phyloP scores from a whole-genome alignment of 345 rosid genomes.

The Raphanus raphanistrum region DNA sequence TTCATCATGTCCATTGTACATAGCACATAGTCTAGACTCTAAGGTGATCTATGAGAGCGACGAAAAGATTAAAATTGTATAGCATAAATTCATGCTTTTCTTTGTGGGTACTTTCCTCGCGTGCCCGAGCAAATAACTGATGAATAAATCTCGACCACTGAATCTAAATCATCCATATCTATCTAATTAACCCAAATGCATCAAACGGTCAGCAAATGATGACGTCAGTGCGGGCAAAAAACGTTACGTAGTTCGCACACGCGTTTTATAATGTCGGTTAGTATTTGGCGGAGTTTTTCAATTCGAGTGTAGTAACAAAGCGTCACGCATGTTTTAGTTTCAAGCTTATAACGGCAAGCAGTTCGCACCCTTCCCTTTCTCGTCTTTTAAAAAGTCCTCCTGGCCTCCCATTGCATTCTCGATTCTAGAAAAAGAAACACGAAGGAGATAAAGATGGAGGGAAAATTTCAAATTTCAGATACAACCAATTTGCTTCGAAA shows the following conservation, averaged over 20 bases:
- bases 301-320: neutral
- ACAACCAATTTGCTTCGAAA: constrained; percentile 43
- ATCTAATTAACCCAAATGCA: neutral
- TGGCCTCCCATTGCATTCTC: neutral
- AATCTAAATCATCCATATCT: neutral
- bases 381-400: neutral
- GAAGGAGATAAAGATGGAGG: constrained; percentile 52
- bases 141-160: constrained; percentile 19
- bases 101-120: constrained; percentile 8
- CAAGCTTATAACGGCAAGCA: constrained; percentile 14
- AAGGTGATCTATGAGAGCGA: constrained; percentile 5
- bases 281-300: neutral
- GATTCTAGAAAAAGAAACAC: neutral
- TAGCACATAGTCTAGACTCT: no score
- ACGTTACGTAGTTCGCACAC: constrained; percentile 15
- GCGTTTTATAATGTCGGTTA: neutral
- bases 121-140: constrained; percentile 15
- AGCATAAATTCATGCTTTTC: constrained; percentile 17
- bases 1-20: no score
- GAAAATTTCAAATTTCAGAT: constrained; percentile 41
- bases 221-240: neutral
- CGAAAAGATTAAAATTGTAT: neutral
- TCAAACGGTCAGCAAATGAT: neutral
- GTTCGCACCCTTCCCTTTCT: neutral
- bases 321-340: constrained; percentile 20